These are phyloP conservation scores for Linum usitatissimum DNA, from an alignment of 345 rosid species.

Conservation along the genomic window DNA sequence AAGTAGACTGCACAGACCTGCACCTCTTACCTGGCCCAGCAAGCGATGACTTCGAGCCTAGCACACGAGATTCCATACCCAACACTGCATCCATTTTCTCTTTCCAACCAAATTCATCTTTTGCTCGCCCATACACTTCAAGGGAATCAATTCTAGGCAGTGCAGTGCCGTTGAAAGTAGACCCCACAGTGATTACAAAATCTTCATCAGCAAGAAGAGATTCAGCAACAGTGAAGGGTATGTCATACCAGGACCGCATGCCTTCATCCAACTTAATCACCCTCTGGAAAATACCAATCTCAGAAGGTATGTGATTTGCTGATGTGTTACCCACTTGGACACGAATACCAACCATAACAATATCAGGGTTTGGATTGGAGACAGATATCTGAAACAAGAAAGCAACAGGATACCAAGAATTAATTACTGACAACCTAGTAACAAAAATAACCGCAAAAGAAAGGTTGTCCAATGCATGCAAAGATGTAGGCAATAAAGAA, in stretches of 20 bases:
- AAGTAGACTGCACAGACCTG: conserved; percentile 50
- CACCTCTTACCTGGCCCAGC: conserved; percentile 60
- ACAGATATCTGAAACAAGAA: conserved; percentile 55
- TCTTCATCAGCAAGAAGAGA: conserved; percentile 98
- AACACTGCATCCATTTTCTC: conserved; percentile 85
- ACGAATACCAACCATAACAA: conserved; percentile 97
- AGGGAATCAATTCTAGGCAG: conserved; percentile 83
- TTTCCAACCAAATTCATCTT: conserved; percentile 99
- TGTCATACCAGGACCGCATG: conserved; percentile 91
- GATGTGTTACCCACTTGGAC: conserved; percentile 85
- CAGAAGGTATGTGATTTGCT: conserved; percentile 84
- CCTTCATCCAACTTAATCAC: conserved; percentile 88
- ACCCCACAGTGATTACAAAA: conserved; percentile 67
- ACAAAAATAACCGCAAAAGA: background rate
- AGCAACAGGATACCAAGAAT: background rate
- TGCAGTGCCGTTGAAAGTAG: conserved; percentile 68
- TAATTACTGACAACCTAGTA: background rate
- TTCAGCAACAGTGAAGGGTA: conserved; percentile 92
- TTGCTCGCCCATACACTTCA: conserved; percentile 92
- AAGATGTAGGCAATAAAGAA: background rate
- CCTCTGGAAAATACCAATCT: conserved; percentile 82
- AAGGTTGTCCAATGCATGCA: background rate
- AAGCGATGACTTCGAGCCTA: conserved; percentile 59
- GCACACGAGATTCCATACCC: conserved; percentile 94
- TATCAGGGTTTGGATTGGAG: conserved; percentile 87